These are phyloP conservation scores for Cercospora janseana DNA, from an alignment of 2,329 filamentous ascomycete genomes.

Conservation along the genomic window DNA sequence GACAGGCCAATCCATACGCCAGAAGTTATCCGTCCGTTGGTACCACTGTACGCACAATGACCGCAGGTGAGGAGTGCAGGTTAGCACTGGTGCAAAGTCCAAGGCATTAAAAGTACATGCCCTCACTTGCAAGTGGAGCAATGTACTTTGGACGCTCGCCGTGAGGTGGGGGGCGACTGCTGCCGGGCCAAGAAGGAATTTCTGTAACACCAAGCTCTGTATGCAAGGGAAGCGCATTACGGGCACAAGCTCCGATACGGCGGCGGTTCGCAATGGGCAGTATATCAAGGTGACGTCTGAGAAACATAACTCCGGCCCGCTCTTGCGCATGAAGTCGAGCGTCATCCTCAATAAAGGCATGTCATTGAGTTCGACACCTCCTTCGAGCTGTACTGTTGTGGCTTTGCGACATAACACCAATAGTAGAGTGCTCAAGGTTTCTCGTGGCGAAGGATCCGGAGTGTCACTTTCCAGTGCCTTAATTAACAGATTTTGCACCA, in stretches of 20 bases:
- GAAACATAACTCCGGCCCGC: background rate
- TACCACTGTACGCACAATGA: background rate
- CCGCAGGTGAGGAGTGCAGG: background rate
- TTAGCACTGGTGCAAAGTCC: background rate
- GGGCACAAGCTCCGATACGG: background rate
- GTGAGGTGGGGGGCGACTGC: background rate
- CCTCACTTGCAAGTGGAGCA: background rate
- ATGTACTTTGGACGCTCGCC: background rate
- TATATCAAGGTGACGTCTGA: background rate
- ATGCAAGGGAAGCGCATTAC: background rate
- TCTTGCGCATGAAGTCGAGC: background rate
- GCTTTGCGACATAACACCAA: background rate
- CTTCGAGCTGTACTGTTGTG: background rate
- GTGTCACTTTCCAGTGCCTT: too few relatives aligned
- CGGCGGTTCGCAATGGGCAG: background rate
- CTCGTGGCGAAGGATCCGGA: background rate
- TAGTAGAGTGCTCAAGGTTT: background rate
- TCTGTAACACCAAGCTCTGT: background rate
- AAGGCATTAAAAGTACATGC: background rate
- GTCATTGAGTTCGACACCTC: background rate
- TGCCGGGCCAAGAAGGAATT: background rate
- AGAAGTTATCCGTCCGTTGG: background rate
- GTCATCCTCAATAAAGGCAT: background rate
- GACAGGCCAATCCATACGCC: conserved; percentile 1
- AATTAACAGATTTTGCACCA: background rate